A percentile compares a stretch with the other conserved stretches of the same genome.
phyloP scores from a whole-genome alignment of 129 eudicot genomes.

The Tagetes patula region DNA sequence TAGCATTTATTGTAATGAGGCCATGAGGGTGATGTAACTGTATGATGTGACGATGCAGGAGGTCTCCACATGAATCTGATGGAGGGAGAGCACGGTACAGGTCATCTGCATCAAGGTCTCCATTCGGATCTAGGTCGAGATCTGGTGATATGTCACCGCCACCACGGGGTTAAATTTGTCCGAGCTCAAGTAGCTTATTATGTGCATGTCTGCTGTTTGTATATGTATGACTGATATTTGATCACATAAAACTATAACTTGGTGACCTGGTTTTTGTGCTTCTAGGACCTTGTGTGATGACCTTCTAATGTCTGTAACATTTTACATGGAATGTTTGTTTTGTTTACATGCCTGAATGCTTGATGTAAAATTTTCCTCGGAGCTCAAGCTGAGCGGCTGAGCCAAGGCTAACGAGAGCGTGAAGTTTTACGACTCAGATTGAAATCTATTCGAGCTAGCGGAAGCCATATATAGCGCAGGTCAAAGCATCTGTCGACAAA shows the following conservation, averaged over 20 bases:
- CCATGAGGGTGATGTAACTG: background rate
- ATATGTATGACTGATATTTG: constrained; percentile 17
- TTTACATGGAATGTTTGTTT: constrained; percentile 2
- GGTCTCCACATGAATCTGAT: constrained; percentile 26
- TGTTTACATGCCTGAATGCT: background rate
- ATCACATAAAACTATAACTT: background rate
- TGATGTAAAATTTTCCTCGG: background rate
- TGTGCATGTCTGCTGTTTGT: constrained; percentile 25
- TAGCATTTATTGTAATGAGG: background rate
- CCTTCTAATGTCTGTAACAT: constrained; percentile 9
- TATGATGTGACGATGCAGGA: constrained; percentile 27
- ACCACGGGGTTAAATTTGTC: background rate
- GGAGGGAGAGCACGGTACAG: constrained; percentile 28
- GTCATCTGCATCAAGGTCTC: constrained; percentile 50
- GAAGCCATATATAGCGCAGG: too few relatives aligned
- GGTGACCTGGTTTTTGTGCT: constrained; percentile 25
- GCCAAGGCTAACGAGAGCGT: background rate
- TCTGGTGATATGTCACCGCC: constrained; percentile 49
- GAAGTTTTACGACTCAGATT: too few relatives aligned
- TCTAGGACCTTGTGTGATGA: constrained; percentile 6
- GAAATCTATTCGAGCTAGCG: background rate
- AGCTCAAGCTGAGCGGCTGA: background rate
- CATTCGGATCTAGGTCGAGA: constrained; percentile 56
- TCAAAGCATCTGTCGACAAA: too few relatives aligned
- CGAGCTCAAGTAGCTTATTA: background rate